Base-by-base conservation (phyloP, 495 filamentous ascomycete species). In the Penicillium malachiteum region DNA sequence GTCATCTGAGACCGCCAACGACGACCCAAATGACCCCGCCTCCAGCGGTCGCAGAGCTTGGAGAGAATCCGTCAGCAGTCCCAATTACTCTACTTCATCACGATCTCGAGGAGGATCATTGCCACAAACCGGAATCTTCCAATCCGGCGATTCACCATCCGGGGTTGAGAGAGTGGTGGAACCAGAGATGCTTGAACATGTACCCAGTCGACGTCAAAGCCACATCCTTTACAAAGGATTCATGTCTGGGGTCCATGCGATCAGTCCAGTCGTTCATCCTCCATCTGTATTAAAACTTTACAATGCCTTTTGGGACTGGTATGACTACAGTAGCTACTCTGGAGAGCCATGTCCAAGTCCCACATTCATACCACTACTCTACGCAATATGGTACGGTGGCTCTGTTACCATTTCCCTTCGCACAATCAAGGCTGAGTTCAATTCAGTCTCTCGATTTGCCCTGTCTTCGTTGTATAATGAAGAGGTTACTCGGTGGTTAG, bases 341-440 rank as follows among this genome's bases (percentile, higher is more conserved):
- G 73, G 74, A 30, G 72, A 79, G 21, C 45, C 70, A 3, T 77
- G 67, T 40, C 73, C 73, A 3, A 70, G 73, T 43, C 67, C 70
- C 3, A 71, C 74, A 1, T 79, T 79, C 41, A 73, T 79, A 12
- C 76, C 76, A 10, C 53, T 79, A 3, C 63, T 79, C 3, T 77
- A 78, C 40, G 74, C 76, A 30, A 77, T 79, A 17, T 79, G 76
- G 76, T 77, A 77, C 55, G 74, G 72, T 12, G 76, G 76, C 9
- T 79, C 76, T 7, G 73, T 79, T 14, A 76, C 74, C 0, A 64
- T 79, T 3, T 79, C 76, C 1, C 66, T 78, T 3, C 65, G 72
- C 47, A 70, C 71, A 18, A 73, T 79, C 44, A 71, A 74, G 41
- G 65, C 76, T 1, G 76, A 79, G 40, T 79, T 79, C 47, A 69